Evolutionary conservation across 2,329 filamentous ascomycete genomes (phyloP), one percentile per base, ranked within the genome.

Genomic region (Sporothrix luriei): DNA sequence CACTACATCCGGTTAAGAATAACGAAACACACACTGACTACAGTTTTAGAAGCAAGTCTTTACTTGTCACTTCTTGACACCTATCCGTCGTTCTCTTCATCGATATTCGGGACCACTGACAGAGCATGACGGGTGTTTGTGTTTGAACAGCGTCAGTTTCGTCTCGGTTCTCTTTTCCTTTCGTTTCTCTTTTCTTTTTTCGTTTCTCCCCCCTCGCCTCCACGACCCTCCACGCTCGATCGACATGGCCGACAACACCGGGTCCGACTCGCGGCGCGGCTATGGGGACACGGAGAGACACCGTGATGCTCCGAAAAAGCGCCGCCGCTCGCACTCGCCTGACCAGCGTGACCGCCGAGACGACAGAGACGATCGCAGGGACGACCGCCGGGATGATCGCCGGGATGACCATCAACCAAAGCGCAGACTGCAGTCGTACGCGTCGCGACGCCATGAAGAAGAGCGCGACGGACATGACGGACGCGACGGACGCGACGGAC

Each of bases 321-420:
- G 68, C 38, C 68, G 65, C 16, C 68, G 70, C 33, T 68, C 70
- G 14, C 62, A 51, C 13, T 69, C 70, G 26, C 70, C 70, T 9
- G 68, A 66, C 19, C 57, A 46, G n/a, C 68, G 38, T 9, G 59
- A 65, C 24, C 57, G 40, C 11, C 68, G 49, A 3, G 68, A 65
- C 33, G 7, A 33, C 33, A 48, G 59, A 38, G 68, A 59, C 3
- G 66, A 21, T 10, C 40, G 66, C 14, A 21, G 40, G 26, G n/a
- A 51, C 19, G 66, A 51, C 11, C 51, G 33, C 2, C 48, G 54
- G 9, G 64, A 69, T 11, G 64, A 67, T 6, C 62, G 62, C 5
- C 48, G 55, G 9, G 43, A 70, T 24, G 66, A 71, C 29, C 51
- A 59, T 33, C 52, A 54, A n/a, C 49, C 49, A 24, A 64, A 66